A percentile compares a stretch with the other conserved stretches of the same genome.
Evolutionary conservation across 192 early-diverging fungal genomes (phyloP).

Genomic region (Dimargaris verticillata): DNA sequence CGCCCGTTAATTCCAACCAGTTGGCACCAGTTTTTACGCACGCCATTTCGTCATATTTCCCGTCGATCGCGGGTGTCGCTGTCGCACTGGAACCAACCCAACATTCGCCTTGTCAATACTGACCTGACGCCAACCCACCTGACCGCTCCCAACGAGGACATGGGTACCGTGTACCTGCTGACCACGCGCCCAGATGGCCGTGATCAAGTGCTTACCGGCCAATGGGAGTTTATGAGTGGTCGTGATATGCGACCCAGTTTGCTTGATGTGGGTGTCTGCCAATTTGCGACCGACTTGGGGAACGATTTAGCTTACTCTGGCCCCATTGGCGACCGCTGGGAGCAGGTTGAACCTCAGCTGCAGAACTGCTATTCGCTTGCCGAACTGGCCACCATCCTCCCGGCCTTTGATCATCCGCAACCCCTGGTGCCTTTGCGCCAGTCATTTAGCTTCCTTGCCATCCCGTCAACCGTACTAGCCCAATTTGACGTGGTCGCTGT

Average conservation of each 20-base stretch:
- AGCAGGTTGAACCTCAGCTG: background rate
- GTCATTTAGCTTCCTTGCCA: background rate
- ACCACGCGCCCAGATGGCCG: too few species aligned
- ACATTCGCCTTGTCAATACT: too few species aligned
- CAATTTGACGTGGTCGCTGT: constrained; percentile 6
- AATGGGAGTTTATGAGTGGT: constrained; percentile 6
- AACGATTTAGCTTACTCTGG: background rate
- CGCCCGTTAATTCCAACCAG: too few species aligned
- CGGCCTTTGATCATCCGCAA: constrained; percentile 3
- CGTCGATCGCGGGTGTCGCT: too few species aligned
- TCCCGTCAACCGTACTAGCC: background rate
- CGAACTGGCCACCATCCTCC: background rate
- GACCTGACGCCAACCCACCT: too few species aligned
- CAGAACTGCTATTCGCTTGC: background rate
- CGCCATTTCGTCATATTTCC: too few species aligned
- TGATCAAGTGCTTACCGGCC: too few species aligned
- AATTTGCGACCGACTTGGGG: background rate
- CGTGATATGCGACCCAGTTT: background rate
- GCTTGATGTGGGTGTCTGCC: constrained; percentile 1
- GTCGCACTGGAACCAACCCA: too few species aligned
- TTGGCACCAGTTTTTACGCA: too few species aligned
- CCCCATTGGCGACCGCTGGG: background rate
- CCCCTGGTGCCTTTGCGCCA: background rate
- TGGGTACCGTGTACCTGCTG: too few species aligned
- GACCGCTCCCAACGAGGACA: too few species aligned